phyloP scores from a whole-genome alignment of 2,329 filamentous ascomycete species.

The Colletotrichum sublineola region DNA sequence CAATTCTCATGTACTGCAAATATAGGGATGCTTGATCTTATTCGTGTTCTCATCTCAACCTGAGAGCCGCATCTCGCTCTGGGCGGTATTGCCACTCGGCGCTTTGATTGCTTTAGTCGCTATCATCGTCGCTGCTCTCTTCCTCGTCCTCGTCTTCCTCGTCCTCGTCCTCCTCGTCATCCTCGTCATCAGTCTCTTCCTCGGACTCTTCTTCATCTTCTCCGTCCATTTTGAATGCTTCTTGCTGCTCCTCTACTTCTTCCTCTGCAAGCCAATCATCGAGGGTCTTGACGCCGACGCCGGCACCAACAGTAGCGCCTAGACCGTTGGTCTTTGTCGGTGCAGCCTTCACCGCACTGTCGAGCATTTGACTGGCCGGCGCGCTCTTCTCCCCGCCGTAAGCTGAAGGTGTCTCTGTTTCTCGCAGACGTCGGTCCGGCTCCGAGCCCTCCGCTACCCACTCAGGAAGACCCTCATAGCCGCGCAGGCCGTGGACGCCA shows the following conservation, averaged over 20 bases:
- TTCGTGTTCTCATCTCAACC: not conserved
- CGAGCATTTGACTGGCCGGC: slow-evolving; percentile 74
- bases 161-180: slow-evolving; percentile 55
- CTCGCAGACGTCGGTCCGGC: slow-evolving; percentile 80
- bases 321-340: slow-evolving; percentile 64
- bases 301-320: slow-evolving; percentile 49
- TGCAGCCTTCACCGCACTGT: slow-evolving; percentile 62
- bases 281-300: slow-evolving; percentile 78
- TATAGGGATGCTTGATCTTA: not conserved
- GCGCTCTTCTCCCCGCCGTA: slow-evolving; percentile 59
- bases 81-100: too few species aligned
- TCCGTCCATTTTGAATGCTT: slow-evolving; percentile 61
- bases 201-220: slow-evolving; percentile 66
- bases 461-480: slow-evolving; percentile 83
- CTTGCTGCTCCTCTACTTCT: slow-evolving; percentile 68
- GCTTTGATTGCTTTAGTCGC: slow-evolving; percentile 4
- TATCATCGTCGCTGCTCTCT: slow-evolving; percentile 55
- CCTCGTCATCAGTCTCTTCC: slow-evolving; percentile 63
- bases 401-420: slow-evolving; percentile 61
- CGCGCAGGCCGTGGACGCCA: slow-evolving; percentile 79
- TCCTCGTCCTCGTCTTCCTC: slow-evolving; percentile 61
- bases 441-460: slow-evolving; percentile 88
- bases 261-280: slow-evolving; percentile 93
- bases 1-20: not conserved
- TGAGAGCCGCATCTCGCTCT: not conserved